Evolutionary conservation across 1,284 basidiomycete species (phyloP).

Genomic region (Leccinum solheimii): DNA sequence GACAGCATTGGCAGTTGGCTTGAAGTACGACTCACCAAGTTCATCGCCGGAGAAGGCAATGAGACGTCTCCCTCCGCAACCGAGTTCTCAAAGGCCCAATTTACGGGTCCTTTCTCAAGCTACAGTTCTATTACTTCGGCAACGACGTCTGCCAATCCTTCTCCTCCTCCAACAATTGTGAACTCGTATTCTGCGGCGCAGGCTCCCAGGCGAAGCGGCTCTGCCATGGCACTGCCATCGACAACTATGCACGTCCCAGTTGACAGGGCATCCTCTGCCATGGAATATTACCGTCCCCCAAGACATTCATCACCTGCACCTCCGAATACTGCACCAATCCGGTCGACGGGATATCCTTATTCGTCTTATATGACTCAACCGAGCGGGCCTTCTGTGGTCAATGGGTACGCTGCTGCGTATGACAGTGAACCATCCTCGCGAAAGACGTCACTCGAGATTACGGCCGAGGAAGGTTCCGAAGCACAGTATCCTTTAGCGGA

Average conservation of each 20-base stretch:
- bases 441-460: constrained; percentile 36
- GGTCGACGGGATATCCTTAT: constrained; percentile 21
- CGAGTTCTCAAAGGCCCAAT: constrained; percentile 43
- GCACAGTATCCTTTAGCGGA: constrained; percentile 3
- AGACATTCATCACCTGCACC: constrained; percentile 49
- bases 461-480: constrained; percentile 37
- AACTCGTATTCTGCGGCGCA: constrained; percentile 48
- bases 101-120: constrained; percentile 87
- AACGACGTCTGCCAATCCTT: constrained; percentile 67
- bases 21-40: constrained; percentile 92
- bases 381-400: constrained; percentile 23
- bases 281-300: constrained; percentile 60
- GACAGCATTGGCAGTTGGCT: constrained; percentile 93
- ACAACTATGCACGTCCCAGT: constrained; percentile 49
- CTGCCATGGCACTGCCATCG: constrained; percentile 58
- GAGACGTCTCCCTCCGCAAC: constrained; percentile 46
- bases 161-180: constrained; percentile 62
- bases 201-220: constrained; percentile 55
- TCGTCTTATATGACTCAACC: constrained; percentile 36
- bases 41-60: constrained; percentile 87
- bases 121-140: constrained; percentile 92
- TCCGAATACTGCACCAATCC: constrained; percentile 34
- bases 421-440: constrained; percentile 26
- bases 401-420: constrained; percentile 33
- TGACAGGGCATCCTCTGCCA: constrained; percentile 73